These are phyloP conservation scores for Mortierella sp. DNA, from an alignment of 371 early-diverging fungal genomes.

Conservation along the genomic window DNA sequence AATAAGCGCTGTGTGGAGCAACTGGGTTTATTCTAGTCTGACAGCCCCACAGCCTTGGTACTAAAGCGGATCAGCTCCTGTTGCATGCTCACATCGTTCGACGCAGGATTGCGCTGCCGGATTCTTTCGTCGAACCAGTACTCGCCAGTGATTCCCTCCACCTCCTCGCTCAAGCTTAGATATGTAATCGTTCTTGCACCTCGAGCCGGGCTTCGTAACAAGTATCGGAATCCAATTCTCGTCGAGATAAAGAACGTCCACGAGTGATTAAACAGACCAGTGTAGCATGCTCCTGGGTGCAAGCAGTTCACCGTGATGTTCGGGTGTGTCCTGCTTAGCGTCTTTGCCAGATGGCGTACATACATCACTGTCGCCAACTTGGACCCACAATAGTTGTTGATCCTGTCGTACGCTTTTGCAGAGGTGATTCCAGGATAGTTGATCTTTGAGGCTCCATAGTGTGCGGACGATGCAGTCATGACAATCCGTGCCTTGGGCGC, in stretches of 20 bases:
- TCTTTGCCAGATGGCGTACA: slow-evolving; percentile 16
- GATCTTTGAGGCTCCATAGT: slow-evolving; percentile 43
- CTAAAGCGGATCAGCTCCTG: slow-evolving; percentile 30
- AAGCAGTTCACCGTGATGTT: slow-evolving; percentile 44
- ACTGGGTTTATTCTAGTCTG: neutral
- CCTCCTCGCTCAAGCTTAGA: slow-evolving; percentile 45
- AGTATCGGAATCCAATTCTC: slow-evolving; percentile 31
- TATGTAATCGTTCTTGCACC: slow-evolving; percentile 42
- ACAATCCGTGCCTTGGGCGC: slow-evolving; percentile 50
- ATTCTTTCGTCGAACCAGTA: slow-evolving; percentile 54
- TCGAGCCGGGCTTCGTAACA: slow-evolving; percentile 25
- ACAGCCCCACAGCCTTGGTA: slow-evolving; percentile 16
- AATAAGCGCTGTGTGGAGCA: too few relatives aligned
- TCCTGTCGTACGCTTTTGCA: slow-evolving; percentile 34
- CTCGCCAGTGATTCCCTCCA: slow-evolving; percentile 46
- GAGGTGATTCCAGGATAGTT: slow-evolving; percentile 44
- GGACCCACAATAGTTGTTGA: slow-evolving; percentile 49
- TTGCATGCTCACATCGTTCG: slow-evolving; percentile 24
- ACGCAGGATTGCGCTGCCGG: slow-evolving; percentile 38
- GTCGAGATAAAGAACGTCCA: slow-evolving; percentile 34
- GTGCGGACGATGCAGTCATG: slow-evolving; percentile 47
- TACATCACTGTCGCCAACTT: slow-evolving; percentile 49
- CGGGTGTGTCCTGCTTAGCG: slow-evolving; percentile 24
- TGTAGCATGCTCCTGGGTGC: slow-evolving; percentile 39
- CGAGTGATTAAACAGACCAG: slow-evolving; percentile 31